phyloP scores from a whole-genome alignment of 768 basidiomycete genomes.

The Kwoniella shandongensis region DNA sequence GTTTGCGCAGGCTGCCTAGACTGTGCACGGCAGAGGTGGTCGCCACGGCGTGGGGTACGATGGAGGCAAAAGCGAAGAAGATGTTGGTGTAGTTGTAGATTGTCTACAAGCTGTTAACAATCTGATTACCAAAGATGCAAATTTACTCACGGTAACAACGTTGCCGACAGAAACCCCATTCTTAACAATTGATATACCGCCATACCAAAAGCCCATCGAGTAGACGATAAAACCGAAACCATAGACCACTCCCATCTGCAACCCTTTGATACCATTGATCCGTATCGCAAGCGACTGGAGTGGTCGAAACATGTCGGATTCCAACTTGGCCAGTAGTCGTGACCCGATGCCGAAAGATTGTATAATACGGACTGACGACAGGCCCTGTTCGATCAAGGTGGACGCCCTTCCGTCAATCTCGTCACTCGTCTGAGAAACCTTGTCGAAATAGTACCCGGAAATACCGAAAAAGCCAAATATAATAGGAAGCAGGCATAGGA shows the following conservation, averaged over 20 bases:
- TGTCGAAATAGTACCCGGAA: conserved; percentile 31
- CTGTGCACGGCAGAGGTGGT: conserved; percentile 37
- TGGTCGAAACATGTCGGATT: conserved; percentile 24
- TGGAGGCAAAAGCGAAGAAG: conserved; percentile 39
- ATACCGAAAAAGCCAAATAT: conserved; percentile 21
- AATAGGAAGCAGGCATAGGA: conserved; percentile 37
- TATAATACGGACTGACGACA: conserved; percentile 42
- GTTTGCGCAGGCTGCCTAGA: conserved; percentile 34
- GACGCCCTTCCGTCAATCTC: conserved; percentile 34
- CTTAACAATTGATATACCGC: conserved; percentile 32
- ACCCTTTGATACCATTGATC: conserved; percentile 22
- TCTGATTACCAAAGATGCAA: no score
- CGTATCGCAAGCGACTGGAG: conserved; percentile 18
- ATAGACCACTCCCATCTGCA: conserved; percentile 29
- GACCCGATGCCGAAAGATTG: conserved; percentile 40
- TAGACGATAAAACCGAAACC: conserved; percentile 35
- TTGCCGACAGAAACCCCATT: conserved; percentile 33
- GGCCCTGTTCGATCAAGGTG: conserved; percentile 41
- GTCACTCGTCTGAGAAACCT: conserved; percentile 10
- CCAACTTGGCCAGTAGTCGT: conserved; percentile 17
- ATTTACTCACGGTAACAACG: conserved; percentile 36
- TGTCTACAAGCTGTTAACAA: conserved; percentile 10
- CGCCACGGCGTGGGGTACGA: conserved; percentile 46
- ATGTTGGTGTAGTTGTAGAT: conserved; percentile 40
- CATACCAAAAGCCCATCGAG: conserved; percentile 41